These are phyloP conservation scores for Hymenoscyphus occultus DNA, from an alignment of 2,329 filamentous ascomycete species.

Conservation along the genomic window DNA sequence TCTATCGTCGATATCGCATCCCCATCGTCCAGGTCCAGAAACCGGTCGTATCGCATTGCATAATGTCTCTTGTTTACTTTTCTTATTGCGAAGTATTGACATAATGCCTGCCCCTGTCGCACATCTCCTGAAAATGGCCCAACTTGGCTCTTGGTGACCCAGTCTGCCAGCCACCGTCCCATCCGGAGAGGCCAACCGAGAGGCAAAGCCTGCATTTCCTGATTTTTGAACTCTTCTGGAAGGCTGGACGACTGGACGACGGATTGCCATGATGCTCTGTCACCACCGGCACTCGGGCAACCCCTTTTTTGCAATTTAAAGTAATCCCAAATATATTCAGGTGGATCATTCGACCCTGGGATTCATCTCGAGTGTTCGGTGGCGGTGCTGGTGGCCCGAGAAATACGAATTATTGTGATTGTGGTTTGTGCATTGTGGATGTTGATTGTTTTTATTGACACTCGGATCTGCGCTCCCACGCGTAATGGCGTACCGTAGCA, in stretches of 20 bases:
- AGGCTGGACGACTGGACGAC: neutral
- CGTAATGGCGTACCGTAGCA: neutral
- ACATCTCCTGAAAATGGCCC: neutral
- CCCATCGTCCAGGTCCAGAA: neutral
- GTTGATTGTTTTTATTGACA: slow-evolving; percentile 4
- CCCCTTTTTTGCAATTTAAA: neutral
- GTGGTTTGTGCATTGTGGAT: slow-evolving; percentile 1
- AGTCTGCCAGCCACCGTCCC: neutral
- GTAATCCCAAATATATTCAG: slow-evolving; percentile 5
- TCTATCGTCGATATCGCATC: neutral
- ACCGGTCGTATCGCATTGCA: neutral
- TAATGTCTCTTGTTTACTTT: slow-evolving; percentile 4
- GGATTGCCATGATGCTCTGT: neutral
- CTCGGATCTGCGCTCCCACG: neutral
- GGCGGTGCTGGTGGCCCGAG: neutral
- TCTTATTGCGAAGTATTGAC: neutral
- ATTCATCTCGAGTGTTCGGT: slow-evolving; percentile 1
- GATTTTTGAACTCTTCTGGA: slow-evolving; percentile 3
- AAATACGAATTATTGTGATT: slow-evolving; percentile 5
- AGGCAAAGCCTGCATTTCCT: neutral
- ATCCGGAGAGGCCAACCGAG: slow-evolving; percentile 2
- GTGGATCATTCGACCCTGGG: neutral
- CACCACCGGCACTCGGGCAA: neutral
- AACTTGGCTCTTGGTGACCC: neutral
- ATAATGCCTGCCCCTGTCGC: neutral